These are phyloP conservation scores for Verticillium klebahnii DNA, from an alignment of 2,329 filamentous ascomycete species.

Conservation along the genomic window DNA sequence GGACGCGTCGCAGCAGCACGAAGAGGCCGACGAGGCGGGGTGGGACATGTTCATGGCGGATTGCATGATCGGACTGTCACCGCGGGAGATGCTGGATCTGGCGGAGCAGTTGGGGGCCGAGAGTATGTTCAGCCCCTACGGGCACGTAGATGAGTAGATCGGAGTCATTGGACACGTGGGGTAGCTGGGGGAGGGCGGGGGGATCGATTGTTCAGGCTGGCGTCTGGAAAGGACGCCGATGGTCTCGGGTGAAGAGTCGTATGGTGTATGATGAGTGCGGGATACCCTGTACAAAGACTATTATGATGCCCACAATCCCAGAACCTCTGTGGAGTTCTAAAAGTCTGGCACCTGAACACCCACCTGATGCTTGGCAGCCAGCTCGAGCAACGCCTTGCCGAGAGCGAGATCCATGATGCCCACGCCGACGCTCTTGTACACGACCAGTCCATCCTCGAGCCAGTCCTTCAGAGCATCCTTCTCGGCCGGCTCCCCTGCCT, in stretches of 20 bases:
- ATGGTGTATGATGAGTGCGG: too few species aligned
- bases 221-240: too few species aligned
- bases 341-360: conserved; percentile 51
- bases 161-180: neutral
- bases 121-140: neutral
- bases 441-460: conserved; percentile 58
- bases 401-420: conserved; percentile 64
- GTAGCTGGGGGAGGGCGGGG: too few species aligned
- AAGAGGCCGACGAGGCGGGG: conserved; percentile 9
- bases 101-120: conserved; percentile 23
- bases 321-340: conserved; percentile 18
- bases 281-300: too few species aligned
- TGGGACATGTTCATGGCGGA: conserved; percentile 27
- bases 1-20: conserved; percentile 3
- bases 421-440: conserved; percentile 65
- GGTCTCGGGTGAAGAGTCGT: too few species aligned
- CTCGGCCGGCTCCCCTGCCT: conserved; percentile 32
- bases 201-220: too few species aligned
- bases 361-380: conserved; percentile 50
- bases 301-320: too few species aligned
- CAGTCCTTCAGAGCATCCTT: conserved; percentile 49
- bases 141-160: neutral
- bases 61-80: conserved; percentile 24
- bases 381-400: conserved; percentile 50
- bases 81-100: conserved; percentile 23